Conservation (phyloP, 495 filamentous ascomycete species). For the Xylaria acuta region DNA sequence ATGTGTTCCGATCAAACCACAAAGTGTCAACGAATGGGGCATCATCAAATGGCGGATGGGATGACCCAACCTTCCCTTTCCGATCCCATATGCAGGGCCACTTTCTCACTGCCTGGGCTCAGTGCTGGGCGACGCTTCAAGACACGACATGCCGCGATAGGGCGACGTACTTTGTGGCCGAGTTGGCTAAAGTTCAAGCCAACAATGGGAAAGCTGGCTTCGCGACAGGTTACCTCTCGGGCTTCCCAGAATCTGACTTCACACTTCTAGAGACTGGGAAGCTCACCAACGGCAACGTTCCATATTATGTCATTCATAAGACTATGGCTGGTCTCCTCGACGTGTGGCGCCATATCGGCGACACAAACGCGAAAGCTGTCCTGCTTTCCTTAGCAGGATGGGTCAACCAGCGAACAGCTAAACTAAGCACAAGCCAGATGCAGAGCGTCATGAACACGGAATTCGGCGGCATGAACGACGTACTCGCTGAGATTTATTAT, state of each 20-base stretch:
- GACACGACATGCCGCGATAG: slow-evolving; percentile 41
- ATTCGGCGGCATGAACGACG: slow-evolving; percentile 50
- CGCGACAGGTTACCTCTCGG: slow-evolving; percentile 41
- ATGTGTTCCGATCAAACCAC: slow-evolving; percentile 47
- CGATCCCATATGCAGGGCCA: slow-evolving; percentile 48
- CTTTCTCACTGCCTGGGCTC: slow-evolving; percentile 43
- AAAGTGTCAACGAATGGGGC: slow-evolving; percentile 42
- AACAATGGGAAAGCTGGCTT: slow-evolving; percentile 44
- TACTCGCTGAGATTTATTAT: slow-evolving; percentile 43
- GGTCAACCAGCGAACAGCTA: slow-evolving; percentile 44
- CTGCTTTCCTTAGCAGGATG: slow-evolving; percentile 43
- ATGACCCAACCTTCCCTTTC: slow-evolving; percentile 48
- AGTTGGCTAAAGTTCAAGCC: slow-evolving; percentile 46
- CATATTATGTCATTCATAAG: slow-evolving; percentile 42
- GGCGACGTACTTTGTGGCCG: slow-evolving; percentile 43
- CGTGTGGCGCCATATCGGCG: slow-evolving; percentile 43
- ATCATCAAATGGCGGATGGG: slow-evolving; percentile 44
- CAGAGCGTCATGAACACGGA: slow-evolving; percentile 46
- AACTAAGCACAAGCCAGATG: slow-evolving; percentile 43
- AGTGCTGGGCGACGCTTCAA: slow-evolving; percentile 36
- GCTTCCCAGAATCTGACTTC: slow-evolving; percentile 49
- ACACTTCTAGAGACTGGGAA: slow-evolving; percentile 37
- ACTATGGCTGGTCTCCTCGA: slow-evolving; percentile 43
- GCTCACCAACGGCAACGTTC: slow-evolving; percentile 38
- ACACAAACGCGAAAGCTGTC: slow-evolving; percentile 39